A percentile compares a stretch with the other conserved stretches of the same genome.
phyloP scores from a whole-genome alignment of 2,329 filamentous ascomycete genomes.

The Pseudopithomyces maydicus region DNA sequence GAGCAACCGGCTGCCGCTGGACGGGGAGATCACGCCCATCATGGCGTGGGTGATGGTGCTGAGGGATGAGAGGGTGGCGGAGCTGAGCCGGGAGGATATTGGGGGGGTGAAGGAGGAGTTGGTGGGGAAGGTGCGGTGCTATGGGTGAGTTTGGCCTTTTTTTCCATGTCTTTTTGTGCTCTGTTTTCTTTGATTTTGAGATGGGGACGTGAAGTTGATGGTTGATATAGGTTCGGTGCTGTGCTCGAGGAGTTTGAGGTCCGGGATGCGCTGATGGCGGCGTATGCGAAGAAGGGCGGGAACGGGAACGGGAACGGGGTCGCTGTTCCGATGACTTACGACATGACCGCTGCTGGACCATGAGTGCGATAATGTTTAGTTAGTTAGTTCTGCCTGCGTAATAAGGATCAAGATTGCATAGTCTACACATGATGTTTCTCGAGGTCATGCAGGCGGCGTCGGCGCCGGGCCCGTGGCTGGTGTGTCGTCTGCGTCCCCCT shows the following conservation, averaged over 20 bases:
- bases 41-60: conserved; percentile 91
- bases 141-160: conserved; percentile 81
- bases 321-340: background rate
- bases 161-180: no score
- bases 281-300: conserved; percentile 68
- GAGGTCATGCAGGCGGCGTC: no score
- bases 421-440: no score
- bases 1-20: conserved; percentile 79
- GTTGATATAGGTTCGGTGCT: conserved; percentile 62
- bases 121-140: conserved; percentile 82
- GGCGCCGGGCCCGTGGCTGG: no score
- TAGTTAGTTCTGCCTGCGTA: no score
- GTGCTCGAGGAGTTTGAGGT: conserved; percentile 76
- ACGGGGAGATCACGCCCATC: conserved; percentile 91
- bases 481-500: no score
- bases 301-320: conserved; percentile 19
- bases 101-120: conserved; percentile 74
- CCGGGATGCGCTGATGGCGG: conserved; percentile 74
- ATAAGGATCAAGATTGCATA: no score
- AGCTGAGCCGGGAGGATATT: conserved; percentile 72
- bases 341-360: background rate
- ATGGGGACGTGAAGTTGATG: conserved; percentile 13
- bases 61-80: conserved; percentile 60
- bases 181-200: background rate
- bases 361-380: background rate